phyloP scores from a whole-genome alignment of 768 basidiomycete species.

The Dentipellis sp. region DNA sequence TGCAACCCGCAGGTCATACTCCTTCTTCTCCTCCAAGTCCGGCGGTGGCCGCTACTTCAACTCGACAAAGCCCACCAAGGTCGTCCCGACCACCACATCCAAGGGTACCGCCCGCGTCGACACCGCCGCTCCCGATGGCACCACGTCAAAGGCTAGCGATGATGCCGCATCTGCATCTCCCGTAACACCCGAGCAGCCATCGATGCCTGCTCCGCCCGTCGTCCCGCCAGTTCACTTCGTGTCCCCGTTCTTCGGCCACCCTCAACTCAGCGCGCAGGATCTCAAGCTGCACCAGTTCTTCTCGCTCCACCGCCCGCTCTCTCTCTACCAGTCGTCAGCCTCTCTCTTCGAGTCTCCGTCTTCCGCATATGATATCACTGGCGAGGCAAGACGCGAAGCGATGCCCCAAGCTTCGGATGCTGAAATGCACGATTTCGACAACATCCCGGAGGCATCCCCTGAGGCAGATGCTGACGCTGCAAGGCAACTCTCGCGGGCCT shows the following conservation, averaged over 20 bases:
- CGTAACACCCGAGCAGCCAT: not conserved
- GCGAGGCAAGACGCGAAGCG: not conserved
- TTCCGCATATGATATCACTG: not conserved
- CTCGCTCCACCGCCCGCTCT: conserved; percentile 69
- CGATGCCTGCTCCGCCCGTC: not conserved
- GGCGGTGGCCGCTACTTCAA: conserved; percentile 71
- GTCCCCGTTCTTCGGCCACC: conserved; percentile 32
- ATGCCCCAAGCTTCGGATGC: conserved; percentile 7
- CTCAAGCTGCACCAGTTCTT: conserved; percentile 83
- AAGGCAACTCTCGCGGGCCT: conserved; percentile 64
- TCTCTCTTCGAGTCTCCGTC: conserved; percentile 35
- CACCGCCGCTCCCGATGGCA: conserved; percentile 20
- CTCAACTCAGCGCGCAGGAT: conserved; percentile 52
- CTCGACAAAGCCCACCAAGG: conserved; percentile 57
- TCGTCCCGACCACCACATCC: conserved; percentile 22
- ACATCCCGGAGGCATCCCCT: conserved; percentile 39
- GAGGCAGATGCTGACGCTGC: conserved; percentile 78
- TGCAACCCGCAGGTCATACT: conserved; percentile 46
- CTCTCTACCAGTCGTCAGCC: conserved; percentile 52
- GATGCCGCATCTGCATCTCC: conserved; percentile 2
- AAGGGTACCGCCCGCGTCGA: conserved; percentile 29
- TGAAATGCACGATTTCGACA: conserved; percentile 24
- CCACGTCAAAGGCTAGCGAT: conserved; percentile 4
- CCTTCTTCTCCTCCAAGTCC: conserved; percentile 62
- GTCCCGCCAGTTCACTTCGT: not conserved